Percentiles rank a stretch among this genome's conserved stretches.
These are phyloP conservation scores for Hypoxylon intermedium DNA, from an alignment of 495 filamentous ascomycete species.

Conservation along the genomic window DNA sequence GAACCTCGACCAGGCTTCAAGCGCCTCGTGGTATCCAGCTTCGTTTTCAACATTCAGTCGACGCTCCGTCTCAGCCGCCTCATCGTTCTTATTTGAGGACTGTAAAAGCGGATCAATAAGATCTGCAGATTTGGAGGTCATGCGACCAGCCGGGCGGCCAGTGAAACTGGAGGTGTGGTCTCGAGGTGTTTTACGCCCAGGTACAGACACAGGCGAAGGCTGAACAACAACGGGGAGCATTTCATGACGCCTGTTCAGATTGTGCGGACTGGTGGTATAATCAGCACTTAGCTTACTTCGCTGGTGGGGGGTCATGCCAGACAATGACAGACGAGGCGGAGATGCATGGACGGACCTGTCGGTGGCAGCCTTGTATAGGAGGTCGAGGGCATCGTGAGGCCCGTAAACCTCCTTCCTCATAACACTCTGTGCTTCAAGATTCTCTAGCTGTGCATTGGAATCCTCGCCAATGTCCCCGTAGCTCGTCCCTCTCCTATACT, in stretches of 20 bases:
- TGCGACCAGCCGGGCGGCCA: conserved; percentile 30
- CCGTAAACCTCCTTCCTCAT: conserved; percentile 69
- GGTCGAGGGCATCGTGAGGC: conserved; percentile 73
- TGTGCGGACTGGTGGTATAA: conserved; percentile 38
- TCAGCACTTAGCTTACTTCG: conserved; percentile 29
- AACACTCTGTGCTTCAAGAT: conserved; percentile 67
- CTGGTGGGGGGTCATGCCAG: conserved; percentile 13
- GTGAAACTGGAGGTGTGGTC: conserved; percentile 21
- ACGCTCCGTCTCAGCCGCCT: conserved; percentile 48
- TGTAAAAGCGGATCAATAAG: conserved; percentile 42
- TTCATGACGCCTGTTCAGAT: conserved; percentile 37
- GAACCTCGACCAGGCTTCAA: conserved; percentile 87
- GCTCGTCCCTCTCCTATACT: conserved; percentile 32
- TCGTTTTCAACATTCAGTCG: conserved; percentile 48
- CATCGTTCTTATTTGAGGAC: conserved; percentile 35
- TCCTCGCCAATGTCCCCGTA: conserved; percentile 39
- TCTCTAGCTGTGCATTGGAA: conserved; percentile 59
- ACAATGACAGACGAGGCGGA: conserved; percentile 1
- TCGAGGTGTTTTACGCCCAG: conserved; percentile 34
- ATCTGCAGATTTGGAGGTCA: conserved; percentile 36
- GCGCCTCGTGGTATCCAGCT: conserved; percentile 67
- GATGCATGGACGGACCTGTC: conserved; percentile 55
- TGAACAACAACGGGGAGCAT: conserved; percentile 36
- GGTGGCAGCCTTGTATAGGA: conserved; percentile 72
- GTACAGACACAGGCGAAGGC: conserved; percentile 32